A percentile compares a stretch with the other conserved stretches of the same genome.
Conservation (phyloP, 306 rosid genomes). For the Gastrolobium bilobum region DNA sequence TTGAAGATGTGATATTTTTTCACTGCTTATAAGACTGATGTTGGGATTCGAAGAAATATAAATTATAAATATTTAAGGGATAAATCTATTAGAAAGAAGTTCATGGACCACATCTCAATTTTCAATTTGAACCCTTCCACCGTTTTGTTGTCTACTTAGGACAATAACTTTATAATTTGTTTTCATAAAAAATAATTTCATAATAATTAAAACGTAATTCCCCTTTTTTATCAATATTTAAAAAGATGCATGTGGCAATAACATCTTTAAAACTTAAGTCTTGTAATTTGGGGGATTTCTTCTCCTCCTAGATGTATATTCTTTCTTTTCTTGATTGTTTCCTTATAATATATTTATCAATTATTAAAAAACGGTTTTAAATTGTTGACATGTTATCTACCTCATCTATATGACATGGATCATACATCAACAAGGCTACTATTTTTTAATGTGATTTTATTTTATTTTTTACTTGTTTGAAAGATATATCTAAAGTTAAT, state of each 20-base stretch:
- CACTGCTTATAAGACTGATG: slow-evolving; percentile 31
- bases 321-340: slow-evolving; percentile 5
- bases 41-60: slow-evolving; percentile 36
- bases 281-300: background rate
- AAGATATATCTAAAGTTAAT: background rate
- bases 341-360: background rate
- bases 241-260: background rate
- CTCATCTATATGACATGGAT: background rate
- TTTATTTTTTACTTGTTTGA: background rate
- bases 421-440: background rate
- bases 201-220: background rate
- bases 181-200: background rate
- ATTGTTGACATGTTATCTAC: background rate
- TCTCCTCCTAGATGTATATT: background rate
- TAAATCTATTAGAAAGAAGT: slow-evolving; percentile 11
- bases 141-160: background rate
- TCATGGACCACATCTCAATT: slow-evolving; percentile 29
- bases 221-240: slow-evolving; percentile 7
- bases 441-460: background rate
- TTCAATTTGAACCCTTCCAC: slow-evolving; percentile 6
- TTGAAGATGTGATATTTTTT: background rate
- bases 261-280: slow-evolving; percentile 5
- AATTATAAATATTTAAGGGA: slow-evolving; percentile 14
- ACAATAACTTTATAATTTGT: background rate
- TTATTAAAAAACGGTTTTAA: background rate